Conservation (phyloP, 768 basidiomycete genomes). For the Tulasnella sp. region DNA sequence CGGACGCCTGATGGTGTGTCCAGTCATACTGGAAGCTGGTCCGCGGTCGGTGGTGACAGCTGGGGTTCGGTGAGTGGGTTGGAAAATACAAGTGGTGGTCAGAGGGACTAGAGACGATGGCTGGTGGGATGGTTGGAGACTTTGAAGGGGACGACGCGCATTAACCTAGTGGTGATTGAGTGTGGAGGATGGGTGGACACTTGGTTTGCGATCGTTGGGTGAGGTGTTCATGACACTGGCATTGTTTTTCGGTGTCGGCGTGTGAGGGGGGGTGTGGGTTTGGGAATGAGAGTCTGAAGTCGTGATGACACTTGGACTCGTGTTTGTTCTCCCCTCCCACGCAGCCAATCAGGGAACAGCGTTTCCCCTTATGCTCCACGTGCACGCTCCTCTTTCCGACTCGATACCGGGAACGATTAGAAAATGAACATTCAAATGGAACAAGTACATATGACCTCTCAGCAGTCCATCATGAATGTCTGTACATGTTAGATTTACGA, state of each 20-base stretch:
- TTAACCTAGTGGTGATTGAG: background rate
- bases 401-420: background rate
- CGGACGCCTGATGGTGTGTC: background rate
- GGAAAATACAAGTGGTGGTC: background rate
- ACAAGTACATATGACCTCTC: background rate
- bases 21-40: background rate
- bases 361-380: background rate
- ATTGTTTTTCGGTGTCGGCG: constrained; percentile 4
- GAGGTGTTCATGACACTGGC: constrained; percentile 4
- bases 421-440: too few species aligned
- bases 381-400: background rate
- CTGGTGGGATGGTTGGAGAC: background rate
- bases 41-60: background rate
- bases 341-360: background rate
- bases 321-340: background rate
- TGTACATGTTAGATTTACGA: too few species aligned
- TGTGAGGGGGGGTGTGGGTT: background rate
- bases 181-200: background rate
- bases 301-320: constrained; percentile 11
- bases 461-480: too few species aligned
- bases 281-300: constrained; percentile 8
- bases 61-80: background rate
- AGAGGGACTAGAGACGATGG: background rate
- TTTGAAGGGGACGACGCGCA: background rate
- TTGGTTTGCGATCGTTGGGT: background rate